A percentile compares a stretch with the other conserved stretches of the same genome.
phyloP scores from a whole-genome alignment of 1,284 basidiomycete genomes.

The Tylopilus orsonianus region DNA sequence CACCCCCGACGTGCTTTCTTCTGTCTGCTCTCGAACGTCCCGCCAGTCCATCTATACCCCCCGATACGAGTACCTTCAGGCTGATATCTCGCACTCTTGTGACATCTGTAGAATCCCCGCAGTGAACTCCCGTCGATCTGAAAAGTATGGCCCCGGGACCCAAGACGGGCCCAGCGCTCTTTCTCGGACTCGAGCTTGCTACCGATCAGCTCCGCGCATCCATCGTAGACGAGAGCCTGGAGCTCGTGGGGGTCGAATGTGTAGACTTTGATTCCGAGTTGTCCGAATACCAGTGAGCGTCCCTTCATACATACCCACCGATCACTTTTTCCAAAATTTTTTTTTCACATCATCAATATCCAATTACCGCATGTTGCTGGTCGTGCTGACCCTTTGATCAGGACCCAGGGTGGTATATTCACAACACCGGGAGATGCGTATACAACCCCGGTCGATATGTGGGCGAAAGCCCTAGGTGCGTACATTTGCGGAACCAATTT shows the following conservation, averaged over 20 bases:
- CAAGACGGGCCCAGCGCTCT: constrained; percentile 60
- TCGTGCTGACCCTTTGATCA: constrained; percentile 34
- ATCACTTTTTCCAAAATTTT: neutral
- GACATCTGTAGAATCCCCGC: constrained; percentile 6
- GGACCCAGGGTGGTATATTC: constrained; percentile 81
- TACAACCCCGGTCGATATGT: constrained; percentile 83
- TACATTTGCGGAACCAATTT: constrained; percentile 39
- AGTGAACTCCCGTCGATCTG: constrained; percentile 8
- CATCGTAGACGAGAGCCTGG: constrained; percentile 76
- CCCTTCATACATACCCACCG: constrained; percentile 8
- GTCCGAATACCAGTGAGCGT: constrained; percentile 73
- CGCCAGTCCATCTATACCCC: constrained; percentile 23
- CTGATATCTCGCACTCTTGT: constrained; percentile 15
- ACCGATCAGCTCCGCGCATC: constrained; percentile 78
- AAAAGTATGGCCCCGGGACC: constrained; percentile 46
- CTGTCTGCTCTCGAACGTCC: constrained; percentile 12
- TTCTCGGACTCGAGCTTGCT: constrained; percentile 77
- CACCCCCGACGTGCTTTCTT: constrained; percentile 6
- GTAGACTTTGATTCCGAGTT: constrained; percentile 80
- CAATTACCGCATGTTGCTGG: constrained; percentile 7
- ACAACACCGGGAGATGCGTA: constrained; percentile 81
- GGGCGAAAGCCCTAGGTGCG: constrained; percentile 76
- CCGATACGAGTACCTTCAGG: constrained; percentile 29
- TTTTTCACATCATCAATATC: constrained; percentile 11
- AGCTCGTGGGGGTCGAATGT: constrained; percentile 74